Conservation (phyloP, 768 basidiomycete genomes). For the Kwoniella sp. region DNA sequence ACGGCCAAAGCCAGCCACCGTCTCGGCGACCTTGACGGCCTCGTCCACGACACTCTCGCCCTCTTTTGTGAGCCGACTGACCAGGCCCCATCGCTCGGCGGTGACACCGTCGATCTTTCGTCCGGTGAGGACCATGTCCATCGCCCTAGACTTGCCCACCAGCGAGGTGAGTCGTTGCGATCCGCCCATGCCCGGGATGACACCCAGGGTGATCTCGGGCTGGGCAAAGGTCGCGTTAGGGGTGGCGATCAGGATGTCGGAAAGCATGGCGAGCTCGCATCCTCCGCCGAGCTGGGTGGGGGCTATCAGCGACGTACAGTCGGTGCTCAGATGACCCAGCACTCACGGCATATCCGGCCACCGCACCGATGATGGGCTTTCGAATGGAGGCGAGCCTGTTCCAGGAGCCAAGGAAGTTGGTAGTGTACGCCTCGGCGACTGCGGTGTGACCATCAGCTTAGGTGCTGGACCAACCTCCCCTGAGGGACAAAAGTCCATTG, state of each 20-base stretch:
- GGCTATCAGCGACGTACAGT: not conserved
- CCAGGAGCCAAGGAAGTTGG: slow-evolving; percentile 80
- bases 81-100: slow-evolving; percentile 81
- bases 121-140: slow-evolving; percentile 91
- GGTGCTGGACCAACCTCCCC: too few relatives aligned
- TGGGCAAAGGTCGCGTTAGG: slow-evolving; percentile 89
- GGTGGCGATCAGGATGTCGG: slow-evolving; percentile 89
- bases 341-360: slow-evolving; percentile 80
- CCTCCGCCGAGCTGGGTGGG: slow-evolving; percentile 82
- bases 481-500: too few relatives aligned
- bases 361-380: slow-evolving; percentile 94
- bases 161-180: slow-evolving; percentile 81
- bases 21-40: slow-evolving; percentile 72
- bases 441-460: too few relatives aligned
- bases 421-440: slow-evolving; percentile 84
- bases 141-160: slow-evolving; percentile 86
- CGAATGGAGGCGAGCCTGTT: slow-evolving; percentile 63
- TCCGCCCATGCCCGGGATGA: slow-evolving; percentile 91
- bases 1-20: slow-evolving; percentile 75
- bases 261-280: slow-evolving; percentile 82
- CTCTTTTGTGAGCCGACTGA: slow-evolving; percentile 71
- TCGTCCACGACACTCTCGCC: slow-evolving; percentile 77
- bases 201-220: slow-evolving; percentile 91
- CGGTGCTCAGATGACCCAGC: not conserved
- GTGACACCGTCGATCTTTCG: slow-evolving; percentile 73